These are phyloP conservation scores for Alternaria consortialis DNA, from an alignment of 2,329 filamentous ascomycete genomes.

Conservation along the genomic window DNA sequence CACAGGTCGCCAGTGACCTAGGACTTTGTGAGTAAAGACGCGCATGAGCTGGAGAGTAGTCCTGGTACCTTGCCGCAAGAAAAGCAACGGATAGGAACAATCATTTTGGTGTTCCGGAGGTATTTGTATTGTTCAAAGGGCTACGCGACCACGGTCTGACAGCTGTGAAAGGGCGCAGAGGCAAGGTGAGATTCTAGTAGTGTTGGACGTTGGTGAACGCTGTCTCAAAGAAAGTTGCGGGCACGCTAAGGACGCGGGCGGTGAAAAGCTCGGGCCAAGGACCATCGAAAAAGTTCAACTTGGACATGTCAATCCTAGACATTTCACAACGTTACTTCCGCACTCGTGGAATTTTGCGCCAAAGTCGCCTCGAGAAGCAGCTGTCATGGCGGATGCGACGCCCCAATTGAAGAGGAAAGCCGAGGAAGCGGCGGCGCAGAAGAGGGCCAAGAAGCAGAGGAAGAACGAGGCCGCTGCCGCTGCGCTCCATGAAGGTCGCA, in stretches of 20 bases:
- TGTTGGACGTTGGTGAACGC: constrained; percentile 26
- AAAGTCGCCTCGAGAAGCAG: not conserved
- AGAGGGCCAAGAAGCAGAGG: constrained; percentile 42
- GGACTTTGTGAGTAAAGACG: constrained; percentile 36
- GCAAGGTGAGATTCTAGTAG: constrained; percentile 14
- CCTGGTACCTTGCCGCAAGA: constrained; percentile 91
- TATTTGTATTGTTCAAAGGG: not conserved
- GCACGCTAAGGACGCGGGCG: constrained; percentile 41
- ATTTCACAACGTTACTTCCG: constrained; percentile 9
- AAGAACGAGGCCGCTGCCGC: constrained; percentile 31
- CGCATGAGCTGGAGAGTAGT: constrained; percentile 14
- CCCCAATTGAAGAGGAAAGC: constrained; percentile 44
- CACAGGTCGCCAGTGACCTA: constrained; percentile 97
- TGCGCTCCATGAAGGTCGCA: constrained; percentile 17
- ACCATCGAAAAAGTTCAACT: constrained; percentile 31
- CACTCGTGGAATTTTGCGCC: constrained; percentile 7
- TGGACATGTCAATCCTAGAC: not conserved
- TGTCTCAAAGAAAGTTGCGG: constrained; percentile 47
- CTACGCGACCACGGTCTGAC: constrained; percentile 3
- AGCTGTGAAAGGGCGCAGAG: not conserved
- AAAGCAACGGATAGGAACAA: constrained; percentile 98
- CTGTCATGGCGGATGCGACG: constrained; percentile 37
- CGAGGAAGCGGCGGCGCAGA: constrained; percentile 38
- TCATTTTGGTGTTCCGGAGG: constrained; percentile 72
- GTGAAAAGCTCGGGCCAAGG: constrained; percentile 44